Conservation (phyloP, 192 early-diverging fungal genomes). For the Coemansia asiatica region DNA sequence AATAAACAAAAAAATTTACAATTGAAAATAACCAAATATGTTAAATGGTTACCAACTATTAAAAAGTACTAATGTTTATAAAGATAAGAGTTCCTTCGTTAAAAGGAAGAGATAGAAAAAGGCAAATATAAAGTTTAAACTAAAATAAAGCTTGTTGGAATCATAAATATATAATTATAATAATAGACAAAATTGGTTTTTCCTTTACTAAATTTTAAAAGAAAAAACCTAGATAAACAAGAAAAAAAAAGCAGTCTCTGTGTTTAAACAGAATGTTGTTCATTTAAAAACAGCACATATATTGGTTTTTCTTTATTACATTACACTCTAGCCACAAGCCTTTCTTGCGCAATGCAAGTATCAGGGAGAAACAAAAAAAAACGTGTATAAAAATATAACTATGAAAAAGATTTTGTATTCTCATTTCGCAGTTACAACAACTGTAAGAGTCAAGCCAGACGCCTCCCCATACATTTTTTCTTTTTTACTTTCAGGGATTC, state of each 20-base stretch:
- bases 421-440: conserved; percentile 3
- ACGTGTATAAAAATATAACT: conserved; percentile 4
- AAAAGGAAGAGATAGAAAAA: too few relatives aligned
- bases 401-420: not conserved
- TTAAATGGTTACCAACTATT: too few relatives aligned
- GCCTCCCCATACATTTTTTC: conserved; percentile 1
- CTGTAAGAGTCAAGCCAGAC: conserved; percentile 4
- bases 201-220: not conserved
- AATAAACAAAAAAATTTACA: not conserved
- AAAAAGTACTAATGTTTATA: too few relatives aligned
- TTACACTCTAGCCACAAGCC: conserved; percentile 9
- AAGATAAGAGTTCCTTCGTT: too few relatives aligned
- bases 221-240: too few relatives aligned
- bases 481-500: conserved; percentile 14
- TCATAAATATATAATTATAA: too few relatives aligned
- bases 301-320: not conserved
- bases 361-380: conserved; percentile 1
- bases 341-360: conserved; percentile 5
- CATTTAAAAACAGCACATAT: not conserved
- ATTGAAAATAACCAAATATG: too few relatives aligned
- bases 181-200: not conserved
- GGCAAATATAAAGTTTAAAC: too few relatives aligned
- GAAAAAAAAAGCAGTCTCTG: not conserved
- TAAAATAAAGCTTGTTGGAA: too few relatives aligned
- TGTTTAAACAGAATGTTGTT: not conserved